Evolutionary conservation across 371 early-diverging fungal genomes (phyloP).

Genomic region (Syncephalastrum contaminatum): DNA sequence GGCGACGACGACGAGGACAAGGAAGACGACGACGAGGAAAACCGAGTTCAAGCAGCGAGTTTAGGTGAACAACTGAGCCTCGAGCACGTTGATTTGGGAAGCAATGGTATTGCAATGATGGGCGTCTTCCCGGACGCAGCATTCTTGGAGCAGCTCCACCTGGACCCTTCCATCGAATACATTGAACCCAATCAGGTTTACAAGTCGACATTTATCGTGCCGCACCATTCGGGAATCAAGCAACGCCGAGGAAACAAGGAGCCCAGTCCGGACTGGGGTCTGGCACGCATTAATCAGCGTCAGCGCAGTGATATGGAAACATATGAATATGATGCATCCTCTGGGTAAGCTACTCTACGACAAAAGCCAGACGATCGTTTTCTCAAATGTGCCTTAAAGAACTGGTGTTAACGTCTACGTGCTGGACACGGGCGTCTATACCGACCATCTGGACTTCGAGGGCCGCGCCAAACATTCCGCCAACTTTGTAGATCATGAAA

Average conservation of each 20-base stretch:
- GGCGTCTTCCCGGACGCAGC: slow-evolving; percentile 16
- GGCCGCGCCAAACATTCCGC: slow-evolving; percentile 68
- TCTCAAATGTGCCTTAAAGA: neutral
- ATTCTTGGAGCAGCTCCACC: slow-evolving; percentile 15
- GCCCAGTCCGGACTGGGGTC: slow-evolving; percentile 19
- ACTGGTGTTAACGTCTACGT: slow-evolving; percentile 21
- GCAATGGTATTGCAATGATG: slow-evolving; percentile 10
- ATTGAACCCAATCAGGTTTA: slow-evolving; percentile 23
- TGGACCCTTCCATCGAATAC: slow-evolving; percentile 13
- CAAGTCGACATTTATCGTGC: slow-evolving; percentile 10
- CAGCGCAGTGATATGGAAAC: neutral
- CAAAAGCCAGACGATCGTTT: neutral
- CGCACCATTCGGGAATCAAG: neutral
- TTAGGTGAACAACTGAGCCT: slow-evolving; percentile 10
- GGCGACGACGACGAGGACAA: neutral
- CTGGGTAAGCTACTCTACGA: slow-evolving; percentile 10
- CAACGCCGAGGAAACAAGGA: neutral
- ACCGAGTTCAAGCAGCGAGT: slow-evolving; percentile 1
- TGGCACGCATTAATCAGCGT: slow-evolving; percentile 16
- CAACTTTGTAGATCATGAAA: slow-evolving; percentile 48
- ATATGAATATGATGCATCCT: slow-evolving; percentile 14
- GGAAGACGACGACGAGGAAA: slow-evolving; percentile 4
- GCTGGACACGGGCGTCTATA: slow-evolving; percentile 61
- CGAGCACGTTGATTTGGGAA: slow-evolving; percentile 13
- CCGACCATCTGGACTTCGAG: slow-evolving; percentile 72